Evolutionary conservation across 768 basidiomycete species (phyloP), one percentile per base, ranked within the genome.

Genomic region (Termitomyces sp.): DNA sequence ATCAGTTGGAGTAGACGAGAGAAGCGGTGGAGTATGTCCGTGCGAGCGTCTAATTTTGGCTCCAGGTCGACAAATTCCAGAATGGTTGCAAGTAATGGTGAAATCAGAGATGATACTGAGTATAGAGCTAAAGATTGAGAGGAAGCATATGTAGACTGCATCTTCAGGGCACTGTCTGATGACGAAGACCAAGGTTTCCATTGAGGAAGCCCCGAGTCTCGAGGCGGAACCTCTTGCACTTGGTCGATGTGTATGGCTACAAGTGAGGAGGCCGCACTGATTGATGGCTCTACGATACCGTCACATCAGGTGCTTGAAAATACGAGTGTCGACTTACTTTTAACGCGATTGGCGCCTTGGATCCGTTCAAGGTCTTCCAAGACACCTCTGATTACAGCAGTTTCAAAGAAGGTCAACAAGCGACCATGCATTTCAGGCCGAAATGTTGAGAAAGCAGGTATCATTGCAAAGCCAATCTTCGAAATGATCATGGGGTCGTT

Each of bases 371-470:
- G 71, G 52, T 76, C 77, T 46, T 78, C 73, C 16, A 91, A 70
- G 33, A 84, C 71, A 28, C 76, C 74, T 55, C 82, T 78, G 8
- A 92, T 63, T 28, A 90, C 70, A 20, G 76, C 74, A 26, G 79
- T 79, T 59, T 91, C 86, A 59, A 90, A 89, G 69, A 92, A 90
- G 2, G 72, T 70, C 44, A 92, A 72, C 8, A 93, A 69, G 9
- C 86, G 78, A 16, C 76, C 71, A 58, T 83, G 76, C 84, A 91
- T 88, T 59, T 79, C 81, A 18, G 70, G 66, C 5, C 70, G 76
- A 71, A 92, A 92, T 26, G 87, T 84, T 33, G 78, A 74, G 61
- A 94, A 87, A 0, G 88, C 87, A 6, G 87, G 88, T n/a, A 92
- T 79, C 54, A 92, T 71, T 16, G 86, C 84, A 54, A 85, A 80